A percentile compares a stretch with the other conserved stretches of the same genome.
Evolutionary conservation across 31 red algal species (phyloP).

Genomic region (Endocladia muricata): DNA sequence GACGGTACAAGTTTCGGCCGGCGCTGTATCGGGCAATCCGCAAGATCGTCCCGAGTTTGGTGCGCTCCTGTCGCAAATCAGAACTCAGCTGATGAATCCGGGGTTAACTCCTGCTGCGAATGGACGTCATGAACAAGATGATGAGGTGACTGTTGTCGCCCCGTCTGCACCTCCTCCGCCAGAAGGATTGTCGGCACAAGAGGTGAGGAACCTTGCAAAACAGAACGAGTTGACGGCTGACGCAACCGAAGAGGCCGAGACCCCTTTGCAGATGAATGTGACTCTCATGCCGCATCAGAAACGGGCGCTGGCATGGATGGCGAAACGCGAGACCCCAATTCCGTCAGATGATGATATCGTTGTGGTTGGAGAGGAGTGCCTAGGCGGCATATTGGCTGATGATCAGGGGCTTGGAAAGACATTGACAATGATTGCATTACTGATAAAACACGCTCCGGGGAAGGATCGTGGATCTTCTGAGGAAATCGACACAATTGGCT

Average conservation of each 20-base stretch:
- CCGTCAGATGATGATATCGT: constrained; percentile 63
- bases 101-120: not conserved
- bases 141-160: no score
- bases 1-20: not conserved
- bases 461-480: not conserved
- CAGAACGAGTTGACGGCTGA: constrained; percentile 46
- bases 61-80: not conserved
- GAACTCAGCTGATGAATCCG: not conserved
- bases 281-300: constrained; percentile 65
- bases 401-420: constrained; percentile 57
- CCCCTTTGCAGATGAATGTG: constrained; percentile 16
- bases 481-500: not conserved
- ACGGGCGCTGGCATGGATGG: constrained; percentile 71
- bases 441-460: not conserved
- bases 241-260: constrained; percentile 43
- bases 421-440: constrained; percentile 31
- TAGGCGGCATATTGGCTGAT: constrained; percentile 33
- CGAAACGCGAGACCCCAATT: constrained; percentile 31
- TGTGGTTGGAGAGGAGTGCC: constrained; percentile 38
- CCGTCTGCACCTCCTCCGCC: no score
- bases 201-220: constrained; percentile 20
- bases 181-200: constrained; percentile 10
- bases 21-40: not conserved
- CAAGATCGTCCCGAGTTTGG: not conserved
- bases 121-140: not conserved